These are phyloP conservation scores for Neofusicoccum sp. DNA, from an alignment of 2,329 filamentous ascomycete genomes.

Conservation along the genomic window DNA sequence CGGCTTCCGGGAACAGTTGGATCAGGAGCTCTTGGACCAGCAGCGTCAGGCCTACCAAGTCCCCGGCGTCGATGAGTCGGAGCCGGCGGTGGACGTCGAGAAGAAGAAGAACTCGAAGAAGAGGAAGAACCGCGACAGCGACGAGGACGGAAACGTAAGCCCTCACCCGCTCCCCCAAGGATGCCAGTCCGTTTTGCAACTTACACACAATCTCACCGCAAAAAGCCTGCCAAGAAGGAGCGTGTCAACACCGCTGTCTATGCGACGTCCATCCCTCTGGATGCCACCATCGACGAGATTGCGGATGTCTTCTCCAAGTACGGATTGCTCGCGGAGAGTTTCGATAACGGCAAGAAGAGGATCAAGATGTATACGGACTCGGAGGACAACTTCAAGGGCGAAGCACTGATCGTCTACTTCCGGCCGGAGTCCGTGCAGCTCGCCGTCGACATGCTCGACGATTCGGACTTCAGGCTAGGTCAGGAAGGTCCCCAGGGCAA, in stretches of 20 bases:
- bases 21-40: conserved; percentile 59
- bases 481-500: conserved; percentile 50
- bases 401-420: conserved; percentile 91
- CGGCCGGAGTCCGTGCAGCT: conserved; percentile 88
- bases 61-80: conserved; percentile 45
- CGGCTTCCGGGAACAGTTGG: conserved; percentile 47
- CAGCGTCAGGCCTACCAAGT: conserved; percentile 62
- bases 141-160: conserved; percentile 1
- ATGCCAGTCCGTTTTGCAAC: conserved; percentile 26
- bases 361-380: conserved; percentile 91
- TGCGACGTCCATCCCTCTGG: conserved; percentile 79
- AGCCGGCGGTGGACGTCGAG: neutral
- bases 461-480: conserved; percentile 74
- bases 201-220: conserved; percentile 25
- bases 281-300: conserved; percentile 78
- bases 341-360: conserved; percentile 80
- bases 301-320: conserved; percentile 81
- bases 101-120: neutral
- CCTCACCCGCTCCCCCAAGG: conserved; percentile 9
- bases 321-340: conserved; percentile 90
- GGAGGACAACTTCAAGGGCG: conserved; percentile 83
- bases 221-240: conserved; percentile 20
- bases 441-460: conserved; percentile 77
- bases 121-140: conserved; percentile 1
- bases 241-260: conserved; percentile 57